Conservation (phyloP, 2,329 filamentous ascomycete genomes). For the Cytospora piceicola region DNA sequence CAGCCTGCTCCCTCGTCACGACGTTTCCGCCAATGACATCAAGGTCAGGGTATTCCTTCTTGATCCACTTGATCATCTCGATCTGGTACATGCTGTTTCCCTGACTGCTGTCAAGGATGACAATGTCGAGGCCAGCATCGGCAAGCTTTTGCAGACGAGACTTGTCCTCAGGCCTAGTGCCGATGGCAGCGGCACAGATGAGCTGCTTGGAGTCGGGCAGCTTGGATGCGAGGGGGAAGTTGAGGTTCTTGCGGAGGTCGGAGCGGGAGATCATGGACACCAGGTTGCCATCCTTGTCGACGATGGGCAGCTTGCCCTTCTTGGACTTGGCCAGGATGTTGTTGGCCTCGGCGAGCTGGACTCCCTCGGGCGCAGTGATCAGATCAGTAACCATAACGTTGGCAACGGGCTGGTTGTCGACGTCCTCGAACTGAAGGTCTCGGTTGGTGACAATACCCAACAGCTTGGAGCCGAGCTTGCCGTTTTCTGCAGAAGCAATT, state of each 20-base stretch:
- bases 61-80: constrained; percentile 97
- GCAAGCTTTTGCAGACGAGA: constrained; percentile 82
- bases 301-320: constrained; percentile 96
- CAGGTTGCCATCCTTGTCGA: constrained; percentile 81
- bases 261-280: constrained; percentile 92
- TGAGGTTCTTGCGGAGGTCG: constrained; percentile 97
- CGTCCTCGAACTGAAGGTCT: constrained; percentile 94
- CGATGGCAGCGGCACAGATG: constrained; percentile 92
- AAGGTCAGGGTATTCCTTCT: constrained; percentile 79
- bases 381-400: constrained; percentile 96
- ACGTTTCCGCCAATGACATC: constrained; percentile 99
- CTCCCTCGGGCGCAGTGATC: constrained; percentile 81
- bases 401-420: constrained; percentile 72
- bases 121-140: constrained; percentile 92
- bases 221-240: constrained; percentile 96
- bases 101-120: constrained; percentile 94
- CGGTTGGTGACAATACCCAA: constrained; percentile 97
- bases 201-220: constrained; percentile 96
- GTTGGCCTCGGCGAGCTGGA: constrained; percentile 87
- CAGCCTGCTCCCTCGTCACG: constrained; percentile 95
- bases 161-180: constrained; percentile 94
- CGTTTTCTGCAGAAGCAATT: constrained; percentile 67
- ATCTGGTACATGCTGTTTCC: constrained; percentile 99
- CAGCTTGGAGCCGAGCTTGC: constrained; percentile 92
- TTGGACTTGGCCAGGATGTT: constrained; percentile 91